A percentile compares a stretch with the other conserved stretches of the same genome.
Conservation (phyloP, 441 rosid species). For the Kokia cookei region DNA sequence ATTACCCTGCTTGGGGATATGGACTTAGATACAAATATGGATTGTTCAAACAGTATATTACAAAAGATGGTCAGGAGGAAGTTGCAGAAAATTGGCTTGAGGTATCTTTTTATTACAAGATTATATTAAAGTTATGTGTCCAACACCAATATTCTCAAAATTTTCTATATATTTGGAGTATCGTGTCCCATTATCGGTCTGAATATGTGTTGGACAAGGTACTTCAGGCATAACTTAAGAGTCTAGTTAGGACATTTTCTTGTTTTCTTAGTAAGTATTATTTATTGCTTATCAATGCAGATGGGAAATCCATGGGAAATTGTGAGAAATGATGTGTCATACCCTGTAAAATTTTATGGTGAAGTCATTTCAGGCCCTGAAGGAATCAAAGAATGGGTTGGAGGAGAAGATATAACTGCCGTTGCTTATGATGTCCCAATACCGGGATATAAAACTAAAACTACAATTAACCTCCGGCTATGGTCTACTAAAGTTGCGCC, state of each 20-base stretch:
- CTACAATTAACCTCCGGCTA: constrained; percentile 75
- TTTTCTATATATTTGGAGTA: background rate
- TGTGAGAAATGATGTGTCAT: constrained; percentile 69
- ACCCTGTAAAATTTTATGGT: constrained; percentile 83
- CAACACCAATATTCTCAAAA: background rate
- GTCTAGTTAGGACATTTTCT: background rate
- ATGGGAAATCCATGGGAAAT: constrained; percentile 98
- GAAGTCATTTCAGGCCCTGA: constrained; percentile 69
- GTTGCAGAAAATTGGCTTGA: constrained; percentile 98
- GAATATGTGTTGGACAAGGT: background rate
- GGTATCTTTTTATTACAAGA: constrained; percentile 32
- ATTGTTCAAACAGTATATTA: constrained; percentile 74
- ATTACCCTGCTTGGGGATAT: constrained; percentile 98
- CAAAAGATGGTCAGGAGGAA: constrained; percentile 93
- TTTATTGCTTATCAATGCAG: constrained; percentile 34
- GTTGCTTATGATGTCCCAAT: constrained; percentile 91
- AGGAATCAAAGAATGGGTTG: constrained; percentile 79
- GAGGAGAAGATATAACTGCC: constrained; percentile 81
- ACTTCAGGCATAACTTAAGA: background rate
- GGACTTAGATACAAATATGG: constrained; percentile 94
- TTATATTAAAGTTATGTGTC: background rate
- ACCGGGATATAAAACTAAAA: constrained; percentile 90
- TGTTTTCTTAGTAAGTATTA: background rate
- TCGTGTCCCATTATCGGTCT: background rate
- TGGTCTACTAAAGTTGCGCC: constrained; percentile 90